Evolutionary conservation across 225 moss, liverwort and hornwort species (phyloP), one percentile per base, ranked within the genome.

Genomic region (Polytrichum formosum): DNA sequence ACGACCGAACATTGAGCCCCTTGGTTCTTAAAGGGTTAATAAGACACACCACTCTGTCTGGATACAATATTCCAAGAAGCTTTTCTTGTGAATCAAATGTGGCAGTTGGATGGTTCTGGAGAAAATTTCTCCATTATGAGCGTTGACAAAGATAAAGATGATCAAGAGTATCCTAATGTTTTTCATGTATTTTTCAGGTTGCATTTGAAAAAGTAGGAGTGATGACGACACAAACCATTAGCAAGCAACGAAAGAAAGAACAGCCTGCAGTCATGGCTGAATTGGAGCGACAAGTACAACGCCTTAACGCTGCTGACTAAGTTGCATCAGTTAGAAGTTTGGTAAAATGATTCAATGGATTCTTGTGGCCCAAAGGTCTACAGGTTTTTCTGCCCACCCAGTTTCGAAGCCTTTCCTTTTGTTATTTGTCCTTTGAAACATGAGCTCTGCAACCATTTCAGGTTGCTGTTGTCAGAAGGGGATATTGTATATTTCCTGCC

Each of bases 161-260:
- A 30, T 30, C 6, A 46, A 46, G 46, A 46, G 46, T 13, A 46
- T 46, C 13, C 46, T 46, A 46, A 46, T 13, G 7, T 16, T 46
- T 13, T 46, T 46, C 46, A 0, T 16, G 13, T 46, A 46, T 26
- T 73, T 67, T 2, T 67, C 90, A 96, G 93, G 87, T 92, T 75
- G 93, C 96, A 61, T 93, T 93, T 69, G 90, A 96, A 61, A 93
- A 92, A 77, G 76, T 96, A 4, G 93, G 93, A 76, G 82, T 58
- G 67, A 76, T 96, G 67, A 93, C 93, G 56, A 90, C 88, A 29
- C 90, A 88, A 55, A 87, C 82, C 54, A 90, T 96, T 21, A 89
- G 80, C 80, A 96, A 92, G 72, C 93, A 93, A 73, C 90, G 91
- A 63, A 84, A 83, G 81, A 93, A 88, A 74, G 93, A 96, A 67